Percentiles rank a stretch among this genome's conserved stretches.
These are phyloP conservation scores for Paramyrothecium roridum DNA, from an alignment of 2,329 filamentous ascomycete genomes.

Conservation along the genomic window DNA sequence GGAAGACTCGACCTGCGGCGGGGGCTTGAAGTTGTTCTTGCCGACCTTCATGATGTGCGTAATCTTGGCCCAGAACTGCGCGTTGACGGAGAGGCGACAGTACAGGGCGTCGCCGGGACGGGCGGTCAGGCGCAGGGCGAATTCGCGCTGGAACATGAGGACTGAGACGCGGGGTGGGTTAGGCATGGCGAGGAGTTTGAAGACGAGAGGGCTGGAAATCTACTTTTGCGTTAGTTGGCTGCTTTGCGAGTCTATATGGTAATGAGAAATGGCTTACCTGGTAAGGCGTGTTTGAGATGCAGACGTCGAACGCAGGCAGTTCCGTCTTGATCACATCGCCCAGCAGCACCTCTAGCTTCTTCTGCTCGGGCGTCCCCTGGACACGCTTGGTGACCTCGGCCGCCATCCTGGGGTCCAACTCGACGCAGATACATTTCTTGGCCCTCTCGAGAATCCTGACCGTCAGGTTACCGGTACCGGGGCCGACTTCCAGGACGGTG, in stretches of 20 bases:
- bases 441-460: conserved; percentile 85
- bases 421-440: conserved; percentile 78
- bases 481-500: conserved; percentile 87
- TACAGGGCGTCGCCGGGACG: conserved; percentile 86
- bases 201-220: conserved; percentile 89
- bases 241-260: not conserved
- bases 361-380: conserved; percentile 81
- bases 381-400: conserved; percentile 93
- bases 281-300: conserved; percentile 68
- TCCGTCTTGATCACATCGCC: conserved; percentile 87
- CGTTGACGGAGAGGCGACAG: conserved; percentile 86
- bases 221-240: conserved; percentile 25
- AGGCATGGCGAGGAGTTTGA: conserved; percentile 78
- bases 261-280: conserved; percentile 38
- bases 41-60: conserved; percentile 88
- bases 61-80: conserved; percentile 75
- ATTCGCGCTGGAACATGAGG: conserved; percentile 97
- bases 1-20: conserved; percentile 86
- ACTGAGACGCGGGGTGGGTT: conserved; percentile 81
- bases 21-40: conserved; percentile 93
- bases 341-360: conserved; percentile 80
- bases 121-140: conserved; percentile 85
- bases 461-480: conserved; percentile 86
- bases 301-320: conserved; percentile 73
- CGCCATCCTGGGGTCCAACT: conserved; percentile 94